Percentiles rank a stretch among this genome's conserved stretches.
These are phyloP conservation scores for Penicillium sp. DNA, from an alignment of 2,329 filamentous ascomycete species.

Conservation along the genomic window DNA sequence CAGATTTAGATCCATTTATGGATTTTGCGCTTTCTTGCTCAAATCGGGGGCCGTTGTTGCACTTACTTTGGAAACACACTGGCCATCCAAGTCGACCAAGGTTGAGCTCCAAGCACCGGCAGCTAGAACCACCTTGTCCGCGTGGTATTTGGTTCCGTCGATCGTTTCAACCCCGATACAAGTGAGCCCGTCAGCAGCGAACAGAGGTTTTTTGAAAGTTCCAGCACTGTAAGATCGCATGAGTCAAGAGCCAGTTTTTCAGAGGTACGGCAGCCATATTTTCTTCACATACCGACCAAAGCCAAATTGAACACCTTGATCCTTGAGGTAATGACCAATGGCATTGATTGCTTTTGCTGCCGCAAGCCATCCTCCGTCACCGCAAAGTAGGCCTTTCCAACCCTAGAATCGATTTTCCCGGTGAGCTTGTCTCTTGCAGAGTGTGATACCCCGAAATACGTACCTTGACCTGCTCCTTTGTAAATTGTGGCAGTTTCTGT, in stretches of 20 bases:
- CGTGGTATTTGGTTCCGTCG: slow-evolving; percentile 48
- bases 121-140: slow-evolving; percentile 51
- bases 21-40: not conserved
- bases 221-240: slow-evolving; percentile 37
- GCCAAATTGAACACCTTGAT: slow-evolving; percentile 47
- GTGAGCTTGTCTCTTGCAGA: not conserved
- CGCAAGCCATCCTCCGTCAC: slow-evolving; percentile 54
- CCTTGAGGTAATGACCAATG: slow-evolving; percentile 45
- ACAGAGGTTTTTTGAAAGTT: slow-evolving; percentile 49
- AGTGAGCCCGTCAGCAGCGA: slow-evolving; percentile 38
- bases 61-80: slow-evolving; percentile 51
- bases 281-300: slow-evolving; percentile 39
- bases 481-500: slow-evolving; percentile 44
- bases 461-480: slow-evolving; percentile 46
- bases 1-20: too few species aligned
- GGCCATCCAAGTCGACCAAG: slow-evolving; percentile 35
- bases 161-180: slow-evolving; percentile 49
- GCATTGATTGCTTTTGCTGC: slow-evolving; percentile 54
- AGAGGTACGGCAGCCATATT: too few species aligned
- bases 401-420: slow-evolving; percentile 29
- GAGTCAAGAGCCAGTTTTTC: not conserved
- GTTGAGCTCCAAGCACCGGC: slow-evolving; percentile 30
- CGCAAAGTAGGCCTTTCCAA: slow-evolving; percentile 52
- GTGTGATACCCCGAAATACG: not conserved
- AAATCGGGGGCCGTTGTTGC: slow-evolving; percentile 16